Percentiles rank a stretch among this genome's conserved stretches.
Evolutionary conservation across 139 green algal genomes (phyloP).

Genomic region (Coelastrella sp.): DNA sequence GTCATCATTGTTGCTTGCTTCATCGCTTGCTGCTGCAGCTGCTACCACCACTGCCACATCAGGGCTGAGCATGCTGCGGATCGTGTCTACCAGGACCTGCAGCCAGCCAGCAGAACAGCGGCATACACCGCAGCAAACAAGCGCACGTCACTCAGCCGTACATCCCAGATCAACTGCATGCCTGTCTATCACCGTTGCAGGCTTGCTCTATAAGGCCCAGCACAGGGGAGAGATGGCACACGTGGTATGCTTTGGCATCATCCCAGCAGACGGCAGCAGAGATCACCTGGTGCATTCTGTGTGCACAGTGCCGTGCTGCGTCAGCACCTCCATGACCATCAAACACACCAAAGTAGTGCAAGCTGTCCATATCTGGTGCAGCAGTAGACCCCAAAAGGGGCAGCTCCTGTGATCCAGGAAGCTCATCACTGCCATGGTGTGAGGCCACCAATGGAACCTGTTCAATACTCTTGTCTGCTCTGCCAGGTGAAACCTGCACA

Average conservation of each 20-base stretch:
- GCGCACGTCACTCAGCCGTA: too few relatives aligned
- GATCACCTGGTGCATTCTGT: constrained; percentile 65
- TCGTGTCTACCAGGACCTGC: constrained; percentile 22
- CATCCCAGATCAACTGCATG: too few relatives aligned
- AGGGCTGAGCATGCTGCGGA: constrained; percentile 11
- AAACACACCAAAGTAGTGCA: constrained; percentile 88
- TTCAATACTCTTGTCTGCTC: background rate
- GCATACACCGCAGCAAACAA: too few relatives aligned
- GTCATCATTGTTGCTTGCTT: background rate
- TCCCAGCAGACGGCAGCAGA: background rate
- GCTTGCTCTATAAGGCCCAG: too few relatives aligned
- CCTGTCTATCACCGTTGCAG: too few relatives aligned
- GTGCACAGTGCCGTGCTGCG: constrained; percentile 74
- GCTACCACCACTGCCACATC: background rate
- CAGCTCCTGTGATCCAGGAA: background rate
- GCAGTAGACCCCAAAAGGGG: background rate
- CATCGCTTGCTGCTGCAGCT: constrained; percentile 3
- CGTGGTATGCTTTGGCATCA: background rate
- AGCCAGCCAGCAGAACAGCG: too few relatives aligned
- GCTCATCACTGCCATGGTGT: constrained; percentile 4
- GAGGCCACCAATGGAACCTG: background rate
- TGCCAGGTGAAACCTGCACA: background rate
- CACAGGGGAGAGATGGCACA: background rate
- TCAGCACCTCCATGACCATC: constrained; percentile 85
- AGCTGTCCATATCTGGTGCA: background rate